These are phyloP conservation scores for Vigna trinervia DNA, from an alignment of 306 rosid genomes.

Conservation along the genomic window DNA sequence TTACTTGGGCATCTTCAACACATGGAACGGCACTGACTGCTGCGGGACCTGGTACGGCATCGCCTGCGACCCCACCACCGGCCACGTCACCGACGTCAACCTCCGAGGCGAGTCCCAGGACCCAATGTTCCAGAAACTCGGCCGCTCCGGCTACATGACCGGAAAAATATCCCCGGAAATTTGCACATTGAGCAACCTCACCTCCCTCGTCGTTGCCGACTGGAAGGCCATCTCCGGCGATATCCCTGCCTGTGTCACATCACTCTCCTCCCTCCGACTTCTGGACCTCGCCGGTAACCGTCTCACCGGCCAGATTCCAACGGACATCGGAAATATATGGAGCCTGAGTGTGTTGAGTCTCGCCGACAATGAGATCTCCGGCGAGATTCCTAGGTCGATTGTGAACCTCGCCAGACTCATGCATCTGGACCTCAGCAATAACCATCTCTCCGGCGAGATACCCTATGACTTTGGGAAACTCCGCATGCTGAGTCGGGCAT, in stretches of 20 bases:
- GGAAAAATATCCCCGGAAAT: constrained; percentile 78
- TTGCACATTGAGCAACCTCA: constrained; percentile 64
- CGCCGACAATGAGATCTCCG: constrained; percentile 67
- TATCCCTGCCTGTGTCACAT: constrained; percentile 69
- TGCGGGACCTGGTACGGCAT: constrained; percentile 81
- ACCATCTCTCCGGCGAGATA: constrained; percentile 58
- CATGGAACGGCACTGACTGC: constrained; percentile 76
- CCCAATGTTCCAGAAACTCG: constrained; percentile 60
- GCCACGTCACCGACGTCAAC: constrained; percentile 68
- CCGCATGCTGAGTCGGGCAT: constrained; percentile 67
- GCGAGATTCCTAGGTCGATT: constrained; percentile 62
- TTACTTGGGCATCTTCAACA: constrained; percentile 69
- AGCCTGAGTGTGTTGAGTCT: constrained; percentile 61
- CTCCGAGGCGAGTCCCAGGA: constrained; percentile 94
- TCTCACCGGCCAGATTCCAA: constrained; percentile 67
- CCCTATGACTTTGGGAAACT: constrained; percentile 72
- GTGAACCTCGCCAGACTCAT: constrained; percentile 53
- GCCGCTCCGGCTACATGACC: constrained; percentile 73
- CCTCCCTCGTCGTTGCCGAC: constrained; percentile 71
- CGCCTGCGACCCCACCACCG: constrained; percentile 68
- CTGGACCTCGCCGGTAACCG: constrained; percentile 76
- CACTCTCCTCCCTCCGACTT: constrained; percentile 68
- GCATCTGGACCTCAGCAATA: constrained; percentile 77
- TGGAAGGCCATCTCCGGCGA: constrained; percentile 84
- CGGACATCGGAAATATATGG: constrained; percentile 59